A percentile compares a stretch with the other conserved stretches of the same genome.
Evolutionary conservation across 2,329 filamentous ascomycete species (phyloP).

Genomic region (Cladophialophora carrionii): DNA sequence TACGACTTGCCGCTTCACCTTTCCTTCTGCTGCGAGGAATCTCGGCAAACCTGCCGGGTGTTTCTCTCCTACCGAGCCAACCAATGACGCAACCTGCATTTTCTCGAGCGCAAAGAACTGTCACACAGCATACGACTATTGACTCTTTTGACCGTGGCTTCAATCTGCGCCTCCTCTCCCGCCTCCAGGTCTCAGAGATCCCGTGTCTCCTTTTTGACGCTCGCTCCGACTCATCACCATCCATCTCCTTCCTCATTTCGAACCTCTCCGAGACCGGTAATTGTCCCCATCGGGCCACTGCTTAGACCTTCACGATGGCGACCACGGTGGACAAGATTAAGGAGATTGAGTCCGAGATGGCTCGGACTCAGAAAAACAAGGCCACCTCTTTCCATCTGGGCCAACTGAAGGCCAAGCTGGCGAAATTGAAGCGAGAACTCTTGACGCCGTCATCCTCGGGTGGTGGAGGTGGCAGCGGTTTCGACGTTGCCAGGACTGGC

Average conservation of each 20-base stretch:
- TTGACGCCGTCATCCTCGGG: constrained; percentile 79
- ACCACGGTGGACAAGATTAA: constrained; percentile 99
- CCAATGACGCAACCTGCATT: background rate
- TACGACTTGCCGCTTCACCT: background rate
- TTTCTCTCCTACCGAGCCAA: too few relatives aligned
- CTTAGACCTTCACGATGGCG: constrained; percentile 68
- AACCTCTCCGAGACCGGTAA: constrained; percentile 20
- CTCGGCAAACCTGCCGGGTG: background rate
- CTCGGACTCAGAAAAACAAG: constrained; percentile 96
- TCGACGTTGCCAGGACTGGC: constrained; percentile 96
- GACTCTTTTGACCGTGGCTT: background rate
- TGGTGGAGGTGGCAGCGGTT: constrained; percentile 83
- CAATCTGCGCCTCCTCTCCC: background rate
- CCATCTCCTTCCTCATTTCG: constrained; percentile 17
- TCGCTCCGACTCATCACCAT: constrained; percentile 12
- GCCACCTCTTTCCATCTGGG: constrained; percentile 89
- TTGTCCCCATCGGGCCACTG: constrained; percentile 39
- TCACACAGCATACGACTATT: constrained; percentile 4
- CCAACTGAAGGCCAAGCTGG: constrained; percentile 96
- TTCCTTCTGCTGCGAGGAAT: background rate
- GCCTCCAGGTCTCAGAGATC: background rate
- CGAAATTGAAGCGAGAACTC: constrained; percentile 95
- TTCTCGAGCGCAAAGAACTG: constrained; percentile 2
- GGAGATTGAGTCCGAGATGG: constrained; percentile 97
- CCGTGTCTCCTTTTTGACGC: background rate